Evolutionary conservation across 2,329 filamentous ascomycete species (phyloP).

Genomic region (Stagonosporopsis chrysanthemi): DNA sequence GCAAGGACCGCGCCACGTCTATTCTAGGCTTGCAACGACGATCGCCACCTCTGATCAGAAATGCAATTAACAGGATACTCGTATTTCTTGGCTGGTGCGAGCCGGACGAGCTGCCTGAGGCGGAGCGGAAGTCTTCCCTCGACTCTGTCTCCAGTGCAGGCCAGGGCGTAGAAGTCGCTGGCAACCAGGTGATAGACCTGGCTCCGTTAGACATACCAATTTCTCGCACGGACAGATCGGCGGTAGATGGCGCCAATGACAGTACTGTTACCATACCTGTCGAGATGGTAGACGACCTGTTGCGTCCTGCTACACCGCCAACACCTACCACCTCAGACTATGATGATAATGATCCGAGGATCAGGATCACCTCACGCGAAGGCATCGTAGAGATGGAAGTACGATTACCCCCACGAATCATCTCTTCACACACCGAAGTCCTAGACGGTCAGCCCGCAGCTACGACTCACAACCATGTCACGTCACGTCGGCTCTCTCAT

Average conservation of each 20-base stretch:
- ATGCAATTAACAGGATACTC: conserved; percentile 34
- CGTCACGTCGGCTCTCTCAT: conserved; percentile 8
- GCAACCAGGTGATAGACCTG: conserved; percentile 32
- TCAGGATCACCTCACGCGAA: conserved; percentile 50
- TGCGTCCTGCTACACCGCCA: conserved; percentile 33
- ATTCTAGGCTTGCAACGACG: conserved; percentile 34
- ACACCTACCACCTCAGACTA: conserved; percentile 39
- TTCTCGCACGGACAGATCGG: conserved; percentile 12
- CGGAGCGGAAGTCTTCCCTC: conserved; percentile 4
- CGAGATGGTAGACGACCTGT: conserved; percentile 18
- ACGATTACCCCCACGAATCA: conserved; percentile 42
- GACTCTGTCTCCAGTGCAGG: conserved; percentile 5
- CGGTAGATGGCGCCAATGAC: conserved; percentile 8
- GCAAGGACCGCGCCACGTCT: conserved; percentile 30
- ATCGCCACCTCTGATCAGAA: conserved; percentile 33
- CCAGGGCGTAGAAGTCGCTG: conserved; percentile 29
- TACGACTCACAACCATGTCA: conserved; percentile 11
- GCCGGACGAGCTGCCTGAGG: conserved; percentile 3
- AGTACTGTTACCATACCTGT: conserved; percentile 21
- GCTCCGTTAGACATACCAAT: conserved; percentile 33
- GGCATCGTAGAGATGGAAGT: conserved; percentile 51
- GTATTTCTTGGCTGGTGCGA: conserved; percentile 37
- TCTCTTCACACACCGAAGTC: conserved; percentile 40
- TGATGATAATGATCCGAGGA: conserved; percentile 45
- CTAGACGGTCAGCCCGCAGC: conserved; percentile 23